Evolutionary conservation across 768 basidiomycete species (phyloP), one percentile per base, ranked within the genome.

Genomic region (Macrolepiota dolichaula): DNA sequence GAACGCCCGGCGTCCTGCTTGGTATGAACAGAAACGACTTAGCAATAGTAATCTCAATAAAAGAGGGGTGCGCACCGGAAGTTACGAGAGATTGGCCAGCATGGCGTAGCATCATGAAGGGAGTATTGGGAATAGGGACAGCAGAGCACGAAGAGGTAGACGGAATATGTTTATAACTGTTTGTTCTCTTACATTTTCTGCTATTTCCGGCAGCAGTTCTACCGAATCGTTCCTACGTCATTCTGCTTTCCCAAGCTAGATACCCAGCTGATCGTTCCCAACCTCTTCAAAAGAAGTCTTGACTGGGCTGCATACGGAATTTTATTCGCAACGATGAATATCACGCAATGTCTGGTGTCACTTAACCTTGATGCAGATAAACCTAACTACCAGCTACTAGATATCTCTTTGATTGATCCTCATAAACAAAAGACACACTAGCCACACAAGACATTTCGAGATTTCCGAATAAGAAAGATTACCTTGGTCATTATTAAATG

Each of bases 1-100:
- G 80, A 96, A 93, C 65, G 88, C 78, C 79, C 95, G 82, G 79
- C 85, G 84, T 80, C 87, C 86, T 69, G 76, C 85, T 87, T 64
- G 57, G 51, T 19, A 40, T 29, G 4, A 49, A 37, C 15, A 44
- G 10, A 46, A 29, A 27, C 50, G 49, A 38, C 19, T 32, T 29
- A 57, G 22, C 11, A 2, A 11, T 3, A 7, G 17, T 19, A 7
- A 7, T n/a, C 13, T 3, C 7, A 37, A 38, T n/a, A 17, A 27
- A 29, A 6, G 19, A 36, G 24, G 15, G 27, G 35, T 12, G 65
- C 81, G 63, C 69, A 90, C 89, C 79, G 70, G 75, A 75, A 65
- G 74, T 71, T 64, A 78, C 70, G 62, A 88, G 64, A 27, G 85
- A 83, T 69, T 82, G 84, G 66, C 85, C 79, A 75, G 83, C 79